phyloP scores from a whole-genome alignment of 2,329 filamentous ascomycete species.

The Escovopsis sp. region DNA sequence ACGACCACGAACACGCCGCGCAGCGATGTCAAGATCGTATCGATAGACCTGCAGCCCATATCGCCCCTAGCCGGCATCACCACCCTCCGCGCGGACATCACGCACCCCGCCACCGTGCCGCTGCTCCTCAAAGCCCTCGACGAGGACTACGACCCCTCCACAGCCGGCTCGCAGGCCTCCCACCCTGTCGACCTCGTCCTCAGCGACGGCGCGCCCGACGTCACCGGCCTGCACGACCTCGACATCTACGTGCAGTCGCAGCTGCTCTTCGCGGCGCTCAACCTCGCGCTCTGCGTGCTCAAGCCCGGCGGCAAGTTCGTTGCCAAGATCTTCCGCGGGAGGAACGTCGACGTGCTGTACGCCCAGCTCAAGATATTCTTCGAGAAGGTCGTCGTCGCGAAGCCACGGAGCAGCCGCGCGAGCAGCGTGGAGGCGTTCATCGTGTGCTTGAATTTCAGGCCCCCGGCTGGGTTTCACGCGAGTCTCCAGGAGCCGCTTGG shows the following conservation, averaged over 20 bases:
- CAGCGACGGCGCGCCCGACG: slow-evolving; percentile 89
- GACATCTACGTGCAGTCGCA: slow-evolving; percentile 98
- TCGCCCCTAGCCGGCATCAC: slow-evolving; percentile 83
- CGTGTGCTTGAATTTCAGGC: slow-evolving; percentile 79
- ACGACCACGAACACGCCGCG: no score
- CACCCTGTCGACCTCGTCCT: slow-evolving; percentile 85
- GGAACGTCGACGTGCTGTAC: slow-evolving; percentile 90
- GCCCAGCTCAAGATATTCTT: slow-evolving; percentile 91
- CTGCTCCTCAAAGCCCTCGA: slow-evolving; percentile 76
- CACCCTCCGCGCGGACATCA: slow-evolving; percentile 88
- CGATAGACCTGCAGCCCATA: slow-evolving; percentile 94
- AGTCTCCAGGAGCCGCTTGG: slow-evolving; percentile 64
- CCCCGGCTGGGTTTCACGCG: slow-evolving; percentile 59
- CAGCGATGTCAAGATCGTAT: slow-evolving; percentile 77
- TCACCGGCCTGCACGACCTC: slow-evolving; percentile 89
- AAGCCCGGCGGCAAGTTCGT: slow-evolving; percentile 91
- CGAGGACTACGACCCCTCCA: slow-evolving; percentile 40
- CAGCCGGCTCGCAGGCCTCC: slow-evolving; percentile 36
- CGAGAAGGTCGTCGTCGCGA: slow-evolving; percentile 69
- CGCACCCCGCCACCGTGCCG: slow-evolving; percentile 87
- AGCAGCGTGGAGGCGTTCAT: slow-evolving; percentile 96
- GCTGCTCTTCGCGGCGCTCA: slow-evolving; percentile 83
- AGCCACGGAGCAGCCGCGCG: slow-evolving; percentile 84
- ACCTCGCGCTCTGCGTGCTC: slow-evolving; percentile 82
- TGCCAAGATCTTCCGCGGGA: slow-evolving; percentile 90